A percentile compares a stretch with the other conserved stretches of the same genome.
Conservation (phyloP, 768 basidiomycete species). For the Rhodotorula diobovata region DNA sequence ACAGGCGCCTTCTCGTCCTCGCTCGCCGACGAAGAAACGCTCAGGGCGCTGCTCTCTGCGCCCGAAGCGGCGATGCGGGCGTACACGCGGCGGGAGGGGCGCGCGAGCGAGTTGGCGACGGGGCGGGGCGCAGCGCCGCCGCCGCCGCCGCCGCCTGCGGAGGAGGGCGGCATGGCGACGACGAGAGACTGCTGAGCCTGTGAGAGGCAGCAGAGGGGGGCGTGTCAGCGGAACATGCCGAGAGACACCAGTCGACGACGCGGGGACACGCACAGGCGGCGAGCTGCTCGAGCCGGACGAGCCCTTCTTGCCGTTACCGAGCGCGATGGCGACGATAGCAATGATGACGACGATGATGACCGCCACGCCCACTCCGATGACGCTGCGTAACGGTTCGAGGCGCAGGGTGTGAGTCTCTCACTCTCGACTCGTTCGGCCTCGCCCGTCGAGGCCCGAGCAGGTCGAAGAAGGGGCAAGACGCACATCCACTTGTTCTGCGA, state of each 20-base stretch:
- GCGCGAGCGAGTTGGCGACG: slow-evolving; percentile 5
- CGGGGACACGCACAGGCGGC: not conserved
- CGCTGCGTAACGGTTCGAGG: too few species aligned
- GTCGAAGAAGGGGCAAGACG: not conserved
- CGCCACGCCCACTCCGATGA: not conserved
- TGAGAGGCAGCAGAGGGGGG: too few species aligned
- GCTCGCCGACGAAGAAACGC: too few species aligned
- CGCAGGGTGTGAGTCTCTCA: too few species aligned
- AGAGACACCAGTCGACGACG: not conserved
- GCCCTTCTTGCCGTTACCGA: not conserved
- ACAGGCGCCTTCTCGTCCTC: not conserved
- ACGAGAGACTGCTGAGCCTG: slow-evolving; percentile 14
- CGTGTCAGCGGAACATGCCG: not conserved
- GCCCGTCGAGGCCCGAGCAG: accelerated
- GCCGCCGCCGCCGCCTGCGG: not conserved
- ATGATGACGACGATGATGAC: slow-evolving; percentile 1
- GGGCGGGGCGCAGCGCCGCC: not conserved
- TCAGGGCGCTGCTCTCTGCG: not conserved
- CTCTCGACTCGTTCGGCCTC: too few species aligned
- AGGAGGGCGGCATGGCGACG: not conserved
- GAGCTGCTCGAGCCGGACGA: not conserved
- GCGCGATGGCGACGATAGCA: slow-evolving; percentile 4
- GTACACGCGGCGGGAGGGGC: not conserved
- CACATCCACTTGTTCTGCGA: slow-evolving; percentile 25
- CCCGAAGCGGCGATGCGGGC: not conserved